These are phyloP conservation scores for Lactarius tabidus DNA, from an alignment of 768 basidiomycete genomes.

Conservation along the genomic window DNA sequence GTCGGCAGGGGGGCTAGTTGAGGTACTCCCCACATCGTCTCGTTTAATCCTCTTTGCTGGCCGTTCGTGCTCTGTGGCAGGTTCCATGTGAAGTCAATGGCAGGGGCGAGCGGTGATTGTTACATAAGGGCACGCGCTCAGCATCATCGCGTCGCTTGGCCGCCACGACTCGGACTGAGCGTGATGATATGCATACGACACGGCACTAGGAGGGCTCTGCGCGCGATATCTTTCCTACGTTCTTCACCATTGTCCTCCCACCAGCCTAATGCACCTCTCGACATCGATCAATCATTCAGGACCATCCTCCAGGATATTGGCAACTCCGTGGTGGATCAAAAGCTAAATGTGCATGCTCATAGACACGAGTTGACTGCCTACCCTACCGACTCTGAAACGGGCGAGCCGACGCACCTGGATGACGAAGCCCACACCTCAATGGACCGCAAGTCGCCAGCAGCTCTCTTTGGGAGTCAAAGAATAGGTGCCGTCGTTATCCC, in stretches of 20 bases:
- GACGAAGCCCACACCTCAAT: constrained; percentile 35
- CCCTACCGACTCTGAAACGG: constrained; percentile 32
- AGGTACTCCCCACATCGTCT: background rate
- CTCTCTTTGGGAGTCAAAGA: constrained; percentile 69
- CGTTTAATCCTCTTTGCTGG: constrained; percentile 27
- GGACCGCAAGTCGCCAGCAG: constrained; percentile 73
- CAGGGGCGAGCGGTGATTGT: background rate
- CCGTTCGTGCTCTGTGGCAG: constrained; percentile 15
- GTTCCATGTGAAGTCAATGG: constrained; percentile 10
- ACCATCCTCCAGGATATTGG: constrained; percentile 64
- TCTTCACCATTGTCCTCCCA: constrained; percentile 33
- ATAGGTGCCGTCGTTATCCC: constrained; percentile 73
- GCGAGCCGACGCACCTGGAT: constrained; percentile 32
- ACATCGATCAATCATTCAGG: constrained; percentile 63
- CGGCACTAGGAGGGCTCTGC: constrained; percentile 4
- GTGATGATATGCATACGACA: constrained; percentile 22
- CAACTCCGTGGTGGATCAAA: constrained; percentile 47
- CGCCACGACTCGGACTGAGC: background rate
- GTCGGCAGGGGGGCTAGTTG: background rate
- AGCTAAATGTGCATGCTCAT: constrained; percentile 26
- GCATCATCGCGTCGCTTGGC: background rate
- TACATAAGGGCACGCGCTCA: constrained; percentile 17
- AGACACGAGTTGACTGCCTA: constrained; percentile 56
- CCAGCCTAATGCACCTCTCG: constrained; percentile 55
- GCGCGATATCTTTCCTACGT: constrained; percentile 2